Evolutionary conservation across 2,329 filamentous ascomycete species (phyloP).

Genomic region (Emmonsiellopsis sp.): DNA sequence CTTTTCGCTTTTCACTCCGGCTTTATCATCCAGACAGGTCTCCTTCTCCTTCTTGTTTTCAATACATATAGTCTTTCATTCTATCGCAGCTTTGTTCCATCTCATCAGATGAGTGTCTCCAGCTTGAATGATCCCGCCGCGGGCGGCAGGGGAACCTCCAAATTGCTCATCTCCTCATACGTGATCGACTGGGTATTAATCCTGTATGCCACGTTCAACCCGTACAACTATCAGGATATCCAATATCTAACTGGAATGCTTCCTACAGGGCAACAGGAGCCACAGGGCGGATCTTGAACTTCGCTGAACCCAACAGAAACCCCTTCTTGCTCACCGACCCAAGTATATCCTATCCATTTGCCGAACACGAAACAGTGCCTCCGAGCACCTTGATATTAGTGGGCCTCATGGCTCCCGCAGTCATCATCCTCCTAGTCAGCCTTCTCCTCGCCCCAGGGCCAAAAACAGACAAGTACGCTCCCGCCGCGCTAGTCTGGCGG

Average conservation of each 20-base stretch:
- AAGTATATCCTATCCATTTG: conserved; percentile 69
- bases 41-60: too few relatives aligned
- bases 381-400: conserved; percentile 56
- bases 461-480: conserved; percentile 53
- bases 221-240: neutral
- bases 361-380: conserved; percentile 61
- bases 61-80: too few relatives aligned
- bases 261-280: conserved; percentile 43
- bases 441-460: conserved; percentile 63
- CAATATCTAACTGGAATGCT: neutral
- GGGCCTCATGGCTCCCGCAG: conserved; percentile 53
- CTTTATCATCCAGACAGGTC: too few relatives aligned
- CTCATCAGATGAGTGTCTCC: neutral
- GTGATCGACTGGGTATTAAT: conserved; percentile 65
- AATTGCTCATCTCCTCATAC: conserved; percentile 55
- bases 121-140: neutral
- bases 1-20: too few relatives aligned
- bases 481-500: conserved; percentile 59
- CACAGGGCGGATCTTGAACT: conserved; percentile 51
- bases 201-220: conserved; percentile 31
- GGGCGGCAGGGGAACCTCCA: conserved; percentile 26
- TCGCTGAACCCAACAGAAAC: conserved; percentile 54
- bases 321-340: conserved; percentile 66
- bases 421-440: conserved; percentile 58
- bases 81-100: neutral